Evolutionary conservation across 192 early-diverging fungal species (phyloP), one percentile per base, ranked within the genome.

Genomic region (Lunasporangiospora selenospora): DNA sequence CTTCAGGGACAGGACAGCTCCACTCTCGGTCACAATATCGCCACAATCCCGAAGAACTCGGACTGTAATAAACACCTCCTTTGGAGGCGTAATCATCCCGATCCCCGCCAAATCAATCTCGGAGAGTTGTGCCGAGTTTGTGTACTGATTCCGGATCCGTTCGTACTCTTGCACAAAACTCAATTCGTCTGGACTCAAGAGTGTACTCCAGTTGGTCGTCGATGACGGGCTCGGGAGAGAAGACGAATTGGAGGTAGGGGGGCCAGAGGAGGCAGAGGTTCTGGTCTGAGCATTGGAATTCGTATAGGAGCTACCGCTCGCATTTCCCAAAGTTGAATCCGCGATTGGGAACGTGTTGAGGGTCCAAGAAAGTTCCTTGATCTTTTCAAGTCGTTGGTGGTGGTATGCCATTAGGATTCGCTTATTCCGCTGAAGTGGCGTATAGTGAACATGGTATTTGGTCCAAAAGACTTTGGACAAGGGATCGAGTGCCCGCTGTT

Each of bases 1-100:
- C 34, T 84, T 85, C 30, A 99, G 76, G 51, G 85, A 84, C 37
- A 95, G 82, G 1, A 86, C 77, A 0, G 69, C 53, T 1, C 97
- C 96, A 58, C 80, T 89, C 52, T 98, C 95, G 0, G 94, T 93
- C 47, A 90, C 84, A 37, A 97, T 87, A 75, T 97, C 93, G 38
- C 97, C 97, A 63, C 88, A 89, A 50, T 98, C 94, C 50, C 82
- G 85, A 41, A 93, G 33, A 2, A 98, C 97, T 2, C 96, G 75
- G 26, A 99, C 91, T 55, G 93, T 92, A n/a, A 96, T 89, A 78
- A 92, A 95, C 58, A 96, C 62, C 63, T 99, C 95, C 61, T 85
- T 84, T 7, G 97, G 97, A 31, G 97, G 97, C 0, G 88, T 65
- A 37, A 93, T 80, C 37, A 88, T 85, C 9, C 87, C 87, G 0